These are phyloP conservation scores for Fusarium pseudonygamai DNA, from an alignment of 2,329 filamentous ascomycete species.

Conservation along the genomic window DNA sequence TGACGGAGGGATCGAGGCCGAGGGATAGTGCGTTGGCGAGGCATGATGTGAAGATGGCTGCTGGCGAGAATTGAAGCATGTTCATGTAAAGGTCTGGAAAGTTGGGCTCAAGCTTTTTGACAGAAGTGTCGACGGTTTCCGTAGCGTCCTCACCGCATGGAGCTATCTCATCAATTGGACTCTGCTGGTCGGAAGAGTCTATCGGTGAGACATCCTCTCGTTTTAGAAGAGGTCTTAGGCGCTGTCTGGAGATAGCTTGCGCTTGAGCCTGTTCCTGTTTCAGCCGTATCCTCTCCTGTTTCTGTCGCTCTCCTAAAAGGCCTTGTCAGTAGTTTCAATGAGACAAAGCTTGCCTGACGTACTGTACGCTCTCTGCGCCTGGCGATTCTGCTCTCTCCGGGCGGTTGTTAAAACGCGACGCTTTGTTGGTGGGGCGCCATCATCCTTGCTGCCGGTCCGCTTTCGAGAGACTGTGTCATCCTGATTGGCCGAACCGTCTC, in stretches of 20 bases:
- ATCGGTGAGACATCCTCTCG: fast-evolving
- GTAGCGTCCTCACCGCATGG: fast-evolving
- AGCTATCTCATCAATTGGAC: fast-evolving
- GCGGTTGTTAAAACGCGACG: conserved; percentile 34
- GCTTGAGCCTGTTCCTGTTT: background rate
- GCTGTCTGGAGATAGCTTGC: background rate
- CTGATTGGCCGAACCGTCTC: fast-evolving
- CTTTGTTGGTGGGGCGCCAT: background rate
- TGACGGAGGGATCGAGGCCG: conserved; percentile 9
- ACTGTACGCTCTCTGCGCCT: conserved; percentile 40
- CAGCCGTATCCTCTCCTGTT: background rate
- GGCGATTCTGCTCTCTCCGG: conserved; percentile 40
- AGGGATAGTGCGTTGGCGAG: conserved; percentile 37
- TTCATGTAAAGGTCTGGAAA: conserved; percentile 28
- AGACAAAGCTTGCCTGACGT: background rate
- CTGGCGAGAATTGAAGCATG: conserved; percentile 26
- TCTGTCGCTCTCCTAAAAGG: conserved; percentile 33
- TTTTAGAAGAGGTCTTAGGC: background rate
- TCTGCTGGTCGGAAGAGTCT: fast-evolving
- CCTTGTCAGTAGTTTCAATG: too few relatives aligned
- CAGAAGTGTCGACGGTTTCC: background rate
- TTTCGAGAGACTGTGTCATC: fast-evolving
- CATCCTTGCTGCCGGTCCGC: background rate
- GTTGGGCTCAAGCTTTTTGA: background rate
- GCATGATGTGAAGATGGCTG: conserved; percentile 31